phyloP scores from a whole-genome alignment of 352 stramenopile genomes.

The Pythium periplocum region DNA sequence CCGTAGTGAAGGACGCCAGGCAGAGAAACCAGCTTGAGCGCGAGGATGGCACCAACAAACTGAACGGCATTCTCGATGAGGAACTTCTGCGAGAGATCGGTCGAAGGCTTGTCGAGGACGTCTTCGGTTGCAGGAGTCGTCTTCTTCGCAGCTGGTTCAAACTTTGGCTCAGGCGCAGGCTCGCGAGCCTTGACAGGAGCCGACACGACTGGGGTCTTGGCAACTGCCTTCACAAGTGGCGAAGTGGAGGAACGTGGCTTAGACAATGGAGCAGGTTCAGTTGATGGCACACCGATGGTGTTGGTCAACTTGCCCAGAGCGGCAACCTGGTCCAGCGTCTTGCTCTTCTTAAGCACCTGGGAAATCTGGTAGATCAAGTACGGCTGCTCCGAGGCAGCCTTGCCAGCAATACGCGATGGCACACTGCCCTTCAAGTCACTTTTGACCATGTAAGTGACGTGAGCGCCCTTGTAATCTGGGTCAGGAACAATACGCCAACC shows the following conservation, averaged over 20 bases:
- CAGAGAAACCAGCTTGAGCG: constrained; percentile 38
- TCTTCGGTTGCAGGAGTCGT: constrained; percentile 1
- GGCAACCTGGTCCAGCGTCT: constrained; percentile 20
- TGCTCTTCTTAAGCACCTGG: constrained; percentile 50
- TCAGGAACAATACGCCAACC: constrained; percentile 68
- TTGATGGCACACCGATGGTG: constrained; percentile 8
- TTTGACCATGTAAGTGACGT: constrained; percentile 69
- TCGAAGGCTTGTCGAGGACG: constrained; percentile 7
- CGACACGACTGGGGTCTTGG: neutral
- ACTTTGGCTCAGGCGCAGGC: too few relatives aligned
- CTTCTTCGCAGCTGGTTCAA: neutral
- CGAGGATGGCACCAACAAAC: constrained; percentile 43
- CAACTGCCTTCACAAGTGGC: neutral
- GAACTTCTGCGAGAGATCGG: constrained; percentile 30
- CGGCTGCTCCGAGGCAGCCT: constrained; percentile 57
- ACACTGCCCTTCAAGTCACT: constrained; percentile 72
- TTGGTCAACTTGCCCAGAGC: constrained; percentile 35
- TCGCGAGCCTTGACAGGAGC: neutral
- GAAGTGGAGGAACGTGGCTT: neutral
- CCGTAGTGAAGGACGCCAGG: constrained; percentile 37
- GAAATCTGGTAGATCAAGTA: constrained; percentile 54
- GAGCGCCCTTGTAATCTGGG: constrained; percentile 39
- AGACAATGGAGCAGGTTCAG: neutral
- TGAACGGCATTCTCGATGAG: constrained; percentile 41
- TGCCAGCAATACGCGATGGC: constrained; percentile 51